Percentiles rank a stretch among this genome's conserved stretches.
These are phyloP conservation scores for Punctularia strigosozonata DNA, from an alignment of 768 basidiomycete species.

Conservation along the genomic window DNA sequence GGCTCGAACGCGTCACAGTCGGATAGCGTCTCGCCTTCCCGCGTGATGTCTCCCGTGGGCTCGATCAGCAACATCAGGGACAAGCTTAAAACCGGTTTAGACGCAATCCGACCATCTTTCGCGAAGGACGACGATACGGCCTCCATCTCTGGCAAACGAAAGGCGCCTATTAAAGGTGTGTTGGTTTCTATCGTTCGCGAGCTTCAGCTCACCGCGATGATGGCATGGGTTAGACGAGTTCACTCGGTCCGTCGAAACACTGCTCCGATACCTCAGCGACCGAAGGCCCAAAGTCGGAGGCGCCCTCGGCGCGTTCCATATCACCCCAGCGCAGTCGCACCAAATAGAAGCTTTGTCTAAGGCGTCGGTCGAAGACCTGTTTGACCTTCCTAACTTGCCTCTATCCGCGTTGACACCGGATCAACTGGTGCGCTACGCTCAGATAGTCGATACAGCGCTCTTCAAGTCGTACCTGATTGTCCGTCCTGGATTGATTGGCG, in stretches of 20 bases:
- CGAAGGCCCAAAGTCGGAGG: conserved; percentile 77
- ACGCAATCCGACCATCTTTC: conserved; percentile 31
- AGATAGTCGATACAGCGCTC: conserved; percentile 90
- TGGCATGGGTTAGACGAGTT: conserved; percentile 40
- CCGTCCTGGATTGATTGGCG: conserved; percentile 69
- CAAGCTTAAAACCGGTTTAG: conserved; percentile 43
- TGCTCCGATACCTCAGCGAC: conserved; percentile 82
- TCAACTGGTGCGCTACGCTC: conserved; percentile 79
- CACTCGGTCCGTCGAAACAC: conserved; percentile 70
- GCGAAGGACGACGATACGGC: conserved; percentile 53
- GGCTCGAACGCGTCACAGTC: conserved; percentile 9
- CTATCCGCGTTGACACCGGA: conserved; percentile 65
- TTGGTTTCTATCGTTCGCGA: not conserved
- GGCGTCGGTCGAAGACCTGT: conserved; percentile 62
- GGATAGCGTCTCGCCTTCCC: conserved; percentile 9
- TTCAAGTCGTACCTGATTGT: conserved; percentile 88
- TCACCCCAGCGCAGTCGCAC: conserved; percentile 60
- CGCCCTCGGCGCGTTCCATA: conserved; percentile 58
- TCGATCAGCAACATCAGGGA: conserved; percentile 38
- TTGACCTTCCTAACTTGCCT: conserved; percentile 66
- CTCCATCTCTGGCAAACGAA: conserved; percentile 32
- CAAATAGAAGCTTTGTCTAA: conserved; percentile 60
- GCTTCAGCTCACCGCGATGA: conserved; percentile 6
- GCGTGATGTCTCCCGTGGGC: conserved; percentile 13
- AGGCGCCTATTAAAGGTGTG: conserved; percentile 10